A percentile compares a stretch with the other conserved stretches of the same genome.
These are phyloP conservation scores for Flaveria sonorensis DNA, from an alignment of 129 eudicot genomes.

Conservation along the genomic window DNA sequence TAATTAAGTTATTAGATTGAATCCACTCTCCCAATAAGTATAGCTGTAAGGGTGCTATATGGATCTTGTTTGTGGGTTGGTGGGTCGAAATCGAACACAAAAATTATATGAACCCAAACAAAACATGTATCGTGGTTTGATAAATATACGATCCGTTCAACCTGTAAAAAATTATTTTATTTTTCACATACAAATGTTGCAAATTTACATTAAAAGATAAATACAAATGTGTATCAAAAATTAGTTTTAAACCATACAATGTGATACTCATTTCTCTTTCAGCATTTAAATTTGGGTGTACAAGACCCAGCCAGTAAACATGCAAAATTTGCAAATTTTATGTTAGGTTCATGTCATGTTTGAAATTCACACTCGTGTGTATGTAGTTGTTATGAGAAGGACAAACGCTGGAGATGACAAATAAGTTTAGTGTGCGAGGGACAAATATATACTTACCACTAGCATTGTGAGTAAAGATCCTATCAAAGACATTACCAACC, in stretches of 20 bases:
- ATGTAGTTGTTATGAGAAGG: not conserved
- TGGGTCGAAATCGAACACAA: not conserved
- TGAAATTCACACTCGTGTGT: not conserved
- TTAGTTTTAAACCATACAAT: not conserved
- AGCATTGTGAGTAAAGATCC: conserved; percentile 91
- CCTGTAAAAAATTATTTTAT: not conserved
- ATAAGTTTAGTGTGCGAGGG: not conserved
- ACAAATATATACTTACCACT: conserved; percentile 50
- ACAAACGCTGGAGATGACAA: not conserved
- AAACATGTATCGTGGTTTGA: too few relatives aligned
- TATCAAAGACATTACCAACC: conserved; percentile 84
- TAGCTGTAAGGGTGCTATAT: not conserved
- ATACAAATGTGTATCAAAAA: not conserved
- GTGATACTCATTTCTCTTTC: not conserved
- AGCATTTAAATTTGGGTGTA: not conserved
- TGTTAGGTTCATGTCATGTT: not conserved
- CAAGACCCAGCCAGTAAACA: not conserved
- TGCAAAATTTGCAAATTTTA: not conserved
- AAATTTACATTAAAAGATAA: not conserved
- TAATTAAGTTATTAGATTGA: not conserved
- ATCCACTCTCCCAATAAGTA: not conserved
- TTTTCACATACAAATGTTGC: not conserved
- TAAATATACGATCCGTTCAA: too few relatives aligned
- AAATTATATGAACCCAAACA: too few relatives aligned
- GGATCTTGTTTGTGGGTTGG: not conserved